Base-by-base conservation (phyloP, 1,284 basidiomycete genomes). In the Pseudozyma thailandica region DNA sequence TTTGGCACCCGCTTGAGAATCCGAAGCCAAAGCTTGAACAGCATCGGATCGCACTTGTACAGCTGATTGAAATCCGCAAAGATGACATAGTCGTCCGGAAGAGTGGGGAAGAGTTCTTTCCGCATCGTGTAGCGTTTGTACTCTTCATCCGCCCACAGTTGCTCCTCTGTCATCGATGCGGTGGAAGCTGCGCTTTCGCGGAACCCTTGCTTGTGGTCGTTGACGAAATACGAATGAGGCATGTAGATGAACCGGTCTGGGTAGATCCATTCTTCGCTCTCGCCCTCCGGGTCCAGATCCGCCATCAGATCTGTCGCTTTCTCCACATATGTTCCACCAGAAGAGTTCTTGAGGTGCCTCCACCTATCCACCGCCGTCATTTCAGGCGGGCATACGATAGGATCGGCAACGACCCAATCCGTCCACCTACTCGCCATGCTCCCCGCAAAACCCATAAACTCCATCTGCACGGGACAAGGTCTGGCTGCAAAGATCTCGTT, bases 21-120 rank as follows among this genome's bases (percentile, higher is more conserved):
- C 31, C 85, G 84, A 30, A 89, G 83, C 88, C 88, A 89, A 16
- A 85, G 84, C 71, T 84, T 84, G 76, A 88, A 89, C 61, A 88
- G 85, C 72, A 86, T 85, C 23, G 74, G 71, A 53, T 79, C 78
- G 55, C 63, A 64, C 68, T 82, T 82, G 75, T 83, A 82, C 47
- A 87, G 86, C 85, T 89, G 88, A 74, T 88, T 89, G 78, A 88
- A 89, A 72, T 88, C 88, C 50, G 88, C 87, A 72, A 89, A 89
- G 66, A 89, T 87, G 56, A 89, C 72, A 18, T 74, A 79, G 61
- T 82, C 79, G 46, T 81, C 80, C 5, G 80, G 85, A 79, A 76
- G 86, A 83, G 58, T 83, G 81, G 27, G 85, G 83, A 56, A 89
- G 50, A 76, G 86, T 37, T 77, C 72, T 26, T 68, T 69, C 58